These are phyloP conservation scores for Kwoniella dejecticola DNA, from an alignment of 768 basidiomycete genomes.

Conservation along the genomic window DNA sequence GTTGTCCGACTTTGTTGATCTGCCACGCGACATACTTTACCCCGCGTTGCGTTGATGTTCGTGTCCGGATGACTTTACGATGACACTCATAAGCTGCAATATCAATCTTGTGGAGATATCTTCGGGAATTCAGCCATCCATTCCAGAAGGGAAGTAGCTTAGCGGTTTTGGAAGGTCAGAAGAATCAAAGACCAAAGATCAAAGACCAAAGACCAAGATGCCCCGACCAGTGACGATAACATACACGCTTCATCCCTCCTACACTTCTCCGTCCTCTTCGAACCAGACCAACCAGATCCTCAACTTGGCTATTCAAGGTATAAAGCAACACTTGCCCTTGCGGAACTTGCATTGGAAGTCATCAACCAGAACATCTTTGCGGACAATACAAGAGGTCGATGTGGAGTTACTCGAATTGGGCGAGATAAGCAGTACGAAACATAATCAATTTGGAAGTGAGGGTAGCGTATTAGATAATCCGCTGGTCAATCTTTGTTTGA, in stretches of 20 bases:
- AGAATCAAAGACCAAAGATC: too few relatives aligned
- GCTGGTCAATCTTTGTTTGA: slow-evolving; percentile 79
- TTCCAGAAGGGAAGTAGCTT: not conserved
- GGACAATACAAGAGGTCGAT: slow-evolving; percentile 87
- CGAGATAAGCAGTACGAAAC: slow-evolving; percentile 17
- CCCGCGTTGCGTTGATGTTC: slow-evolving; percentile 1
- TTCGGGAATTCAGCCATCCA: too few relatives aligned
- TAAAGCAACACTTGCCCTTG: slow-evolving; percentile 63
- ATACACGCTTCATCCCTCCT: slow-evolving; percentile 43
- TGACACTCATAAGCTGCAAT: not conserved
- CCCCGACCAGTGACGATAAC: slow-evolving; percentile 37
- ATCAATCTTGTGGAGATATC: not conserved
- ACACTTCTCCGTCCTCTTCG: slow-evolving; percentile 14
- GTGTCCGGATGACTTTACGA: not conserved
- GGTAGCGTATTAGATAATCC: slow-evolving; percentile 78
- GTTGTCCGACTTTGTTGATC: too few relatives aligned
- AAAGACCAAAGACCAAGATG: slow-evolving; percentile 9
- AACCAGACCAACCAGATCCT: slow-evolving; percentile 7
- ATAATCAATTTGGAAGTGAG: slow-evolving; percentile 57
- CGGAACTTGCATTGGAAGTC: slow-evolving; percentile 93
- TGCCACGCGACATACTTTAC: slow-evolving; percentile 5
- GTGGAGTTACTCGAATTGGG: slow-evolving; percentile 65
- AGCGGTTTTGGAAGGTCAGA: not conserved
- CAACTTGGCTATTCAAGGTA: slow-evolving; percentile 27
- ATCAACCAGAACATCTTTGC: slow-evolving; percentile 66